phyloP scores from a whole-genome alignment of 495 filamentous ascomycete species.

The Penicillium argentinense region DNA sequence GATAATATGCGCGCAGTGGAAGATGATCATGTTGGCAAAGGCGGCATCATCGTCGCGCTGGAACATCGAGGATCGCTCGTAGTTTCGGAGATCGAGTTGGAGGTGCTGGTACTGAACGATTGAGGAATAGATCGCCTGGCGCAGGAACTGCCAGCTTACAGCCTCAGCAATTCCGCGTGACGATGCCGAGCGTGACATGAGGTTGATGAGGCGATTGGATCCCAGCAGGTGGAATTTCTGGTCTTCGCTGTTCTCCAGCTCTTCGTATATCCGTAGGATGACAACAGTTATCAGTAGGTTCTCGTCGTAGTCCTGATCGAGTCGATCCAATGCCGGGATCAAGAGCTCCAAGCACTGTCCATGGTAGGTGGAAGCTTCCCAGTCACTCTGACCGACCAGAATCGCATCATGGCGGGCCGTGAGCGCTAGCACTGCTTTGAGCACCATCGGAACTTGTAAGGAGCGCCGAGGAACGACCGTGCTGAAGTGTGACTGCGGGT shows the following conservation, averaged over 20 bases:
- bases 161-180: slow-evolving; percentile 42
- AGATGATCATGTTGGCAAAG: slow-evolving; percentile 36
- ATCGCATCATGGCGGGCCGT: slow-evolving; percentile 39
- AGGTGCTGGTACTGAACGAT: slow-evolving; percentile 37
- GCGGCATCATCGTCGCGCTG: slow-evolving; percentile 35
- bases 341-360: slow-evolving; percentile 37
- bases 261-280: slow-evolving; percentile 39
- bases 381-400: slow-evolving; percentile 28
- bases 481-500: slow-evolving; percentile 35
- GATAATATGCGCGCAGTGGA: slow-evolving; percentile 38
- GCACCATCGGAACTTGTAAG: slow-evolving; percentile 33
- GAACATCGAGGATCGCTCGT: slow-evolving; percentile 36
- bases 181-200: slow-evolving; percentile 34
- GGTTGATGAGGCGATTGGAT: slow-evolving; percentile 38
- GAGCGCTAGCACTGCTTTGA: slow-evolving; percentile 36
- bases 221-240: slow-evolving; percentile 39
- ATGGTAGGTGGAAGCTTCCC: slow-evolving; percentile 40
- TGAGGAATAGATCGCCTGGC: slow-evolving; percentile 43
- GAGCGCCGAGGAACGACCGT: slow-evolving; percentile 35
- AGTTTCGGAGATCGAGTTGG: slow-evolving; percentile 36
- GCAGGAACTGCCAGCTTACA: slow-evolving; percentile 42
- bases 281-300: slow-evolving; percentile 38
- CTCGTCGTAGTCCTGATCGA: slow-evolving; percentile 33
- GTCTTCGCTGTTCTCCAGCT: slow-evolving; percentile 33
- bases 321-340: slow-evolving; percentile 28